Evolutionary conservation across 257 asterid species (phyloP), one percentile per base, ranked within the genome.

Genomic region (Paulownia fortunei): DNA sequence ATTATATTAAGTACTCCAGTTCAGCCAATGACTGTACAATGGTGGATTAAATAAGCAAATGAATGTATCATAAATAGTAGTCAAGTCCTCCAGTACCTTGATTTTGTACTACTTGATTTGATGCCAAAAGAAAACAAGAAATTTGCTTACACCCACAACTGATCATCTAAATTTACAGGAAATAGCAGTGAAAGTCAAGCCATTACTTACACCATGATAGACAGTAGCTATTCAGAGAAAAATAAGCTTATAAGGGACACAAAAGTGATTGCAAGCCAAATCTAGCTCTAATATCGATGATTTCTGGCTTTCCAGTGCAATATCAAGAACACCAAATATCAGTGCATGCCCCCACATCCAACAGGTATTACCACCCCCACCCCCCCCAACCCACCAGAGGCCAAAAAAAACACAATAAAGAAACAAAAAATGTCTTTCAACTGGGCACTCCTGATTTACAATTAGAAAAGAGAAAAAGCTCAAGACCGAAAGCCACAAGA

Each of bases 131-230:
- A 54, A 52, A 36, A 1, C 44, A 41, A 65, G 39, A 41, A 47
- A 23, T 55, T 32, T 36, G 19, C 27, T 55, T 19, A 6, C 9
- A 18, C 11, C 1, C 11, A 10, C 6, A 18, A 52, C 5, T 51
- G 26, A 37, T 34, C 52, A 32, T 13, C 13, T 23, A 37, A 42
- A 41, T 42, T 42, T 67, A 41, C 58, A 67, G 58, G 34, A 47
- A 26, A 10, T 1, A 6, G 27, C 1, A 36, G 5, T 32, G 36
- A 39, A 71, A 36, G 49, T 30, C 9, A 51, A 32, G 49, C 26
- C 76, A 71, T 52, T 49, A 42, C 32, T 75, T 34, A 47, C 26
- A 63, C 55, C 27, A 76, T 4, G 18, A 58, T 15, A 0, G 75
- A 72, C 30, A 70, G 52, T 71, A 42, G 47, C 46, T 49, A 49